phyloP scores from a whole-genome alignment of 2,329 filamentous ascomycete genomes.

The Trichothecium sympodiale region DNA sequence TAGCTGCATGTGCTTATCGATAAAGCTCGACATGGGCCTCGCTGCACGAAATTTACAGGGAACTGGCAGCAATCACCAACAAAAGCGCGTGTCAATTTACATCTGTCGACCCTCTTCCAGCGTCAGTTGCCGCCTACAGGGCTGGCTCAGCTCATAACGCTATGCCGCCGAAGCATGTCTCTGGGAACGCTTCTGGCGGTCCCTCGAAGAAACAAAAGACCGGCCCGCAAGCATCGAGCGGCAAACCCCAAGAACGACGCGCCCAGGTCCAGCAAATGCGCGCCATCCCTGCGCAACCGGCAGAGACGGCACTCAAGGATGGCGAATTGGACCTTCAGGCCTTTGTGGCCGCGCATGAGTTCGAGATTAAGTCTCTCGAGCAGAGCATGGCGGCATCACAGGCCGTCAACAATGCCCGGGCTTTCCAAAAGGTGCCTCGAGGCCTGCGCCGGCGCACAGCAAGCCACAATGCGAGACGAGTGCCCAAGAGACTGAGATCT shows the following conservation, averaged over 20 bases:
- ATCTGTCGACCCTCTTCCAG: too few relatives aligned
- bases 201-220: too few relatives aligned
- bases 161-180: too few relatives aligned
- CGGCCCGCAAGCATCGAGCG: too few relatives aligned
- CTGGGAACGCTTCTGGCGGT: too few relatives aligned
- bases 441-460: conserved; percentile 78
- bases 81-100: too few relatives aligned
- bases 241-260: conserved; percentile 14
- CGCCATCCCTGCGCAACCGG: conserved; percentile 37
- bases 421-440: conserved; percentile 85
- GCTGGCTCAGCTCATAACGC: too few relatives aligned
- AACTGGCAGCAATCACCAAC: too few relatives aligned
- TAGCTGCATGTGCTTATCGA: too few relatives aligned
- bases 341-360: conserved; percentile 78
- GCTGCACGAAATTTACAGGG: too few relatives aligned
- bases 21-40: too few relatives aligned
- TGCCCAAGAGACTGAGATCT: conserved; percentile 65
- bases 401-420: conserved; percentile 49
- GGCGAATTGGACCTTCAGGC: conserved; percentile 78
- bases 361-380: conserved; percentile 79
- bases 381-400: conserved; percentile 70
- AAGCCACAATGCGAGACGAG: conserved; percentile 86
- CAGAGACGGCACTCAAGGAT: conserved; percentile 43
- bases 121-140: too few relatives aligned
- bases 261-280: conserved; percentile 34